Conservation (phyloP, 192 early-diverging fungal species). For the Backusella mclennaniae region DNA sequence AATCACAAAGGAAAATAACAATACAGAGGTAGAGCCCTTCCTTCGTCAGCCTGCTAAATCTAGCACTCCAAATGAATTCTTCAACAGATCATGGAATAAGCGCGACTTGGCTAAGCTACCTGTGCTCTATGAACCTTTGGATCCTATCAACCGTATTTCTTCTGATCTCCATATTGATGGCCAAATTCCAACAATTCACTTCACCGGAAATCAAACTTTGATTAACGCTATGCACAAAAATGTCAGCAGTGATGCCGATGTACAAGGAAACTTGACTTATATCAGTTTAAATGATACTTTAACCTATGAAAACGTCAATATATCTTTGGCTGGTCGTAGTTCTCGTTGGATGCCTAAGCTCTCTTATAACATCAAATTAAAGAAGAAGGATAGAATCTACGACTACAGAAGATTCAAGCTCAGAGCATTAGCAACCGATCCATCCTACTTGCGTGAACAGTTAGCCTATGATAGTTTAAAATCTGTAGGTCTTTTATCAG, state of each 20-base stretch:
- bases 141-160: conserved; percentile 15
- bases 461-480: conserved; percentile 19
- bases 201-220: conserved; percentile 5
- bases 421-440: conserved; percentile 22
- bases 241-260: neutral
- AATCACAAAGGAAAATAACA: neutral
- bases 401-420: conserved; percentile 21
- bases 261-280: conserved; percentile 13
- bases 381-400: conserved; percentile 18
- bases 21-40: conserved; percentile 1
- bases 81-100: conserved; percentile 18
- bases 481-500: conserved; percentile 6
- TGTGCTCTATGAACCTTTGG: neutral
- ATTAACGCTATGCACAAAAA: conserved; percentile 13
- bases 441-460: conserved; percentile 32
- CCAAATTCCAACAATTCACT: conserved; percentile 24
- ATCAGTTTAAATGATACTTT: conserved; percentile 13
- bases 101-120: neutral
- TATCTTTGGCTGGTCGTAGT: conserved; percentile 21
- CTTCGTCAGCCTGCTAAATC: neutral
- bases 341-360: conserved; percentile 24
- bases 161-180: conserved; percentile 23
- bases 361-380: conserved; percentile 31
- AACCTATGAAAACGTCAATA: neutral
- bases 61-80: conserved; percentile 20